Evolutionary conservation across 495 filamentous ascomycete genomes (phyloP).

Genomic region (Aspergillus conjunctus): DNA sequence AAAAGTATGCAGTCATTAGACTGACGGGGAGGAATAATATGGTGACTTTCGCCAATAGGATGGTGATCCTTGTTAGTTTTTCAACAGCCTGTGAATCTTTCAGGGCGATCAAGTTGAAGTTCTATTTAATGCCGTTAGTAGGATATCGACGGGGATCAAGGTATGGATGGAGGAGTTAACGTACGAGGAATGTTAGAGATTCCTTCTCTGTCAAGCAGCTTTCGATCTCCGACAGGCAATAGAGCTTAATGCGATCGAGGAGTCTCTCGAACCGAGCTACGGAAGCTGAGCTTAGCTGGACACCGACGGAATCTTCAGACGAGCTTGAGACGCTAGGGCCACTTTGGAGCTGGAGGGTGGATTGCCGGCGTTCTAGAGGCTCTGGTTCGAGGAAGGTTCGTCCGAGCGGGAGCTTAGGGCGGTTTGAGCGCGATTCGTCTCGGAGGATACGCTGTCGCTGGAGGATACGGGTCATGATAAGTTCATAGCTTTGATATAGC

Average conservation of each 20-base stretch:
- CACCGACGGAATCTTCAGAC: slow-evolving; percentile 50
- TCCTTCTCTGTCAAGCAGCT: slow-evolving; percentile 79
- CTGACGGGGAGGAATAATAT: slow-evolving; percentile 85
- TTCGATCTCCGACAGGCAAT: slow-evolving; percentile 79
- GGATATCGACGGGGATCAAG: no score
- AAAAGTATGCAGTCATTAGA: slow-evolving; percentile 85
- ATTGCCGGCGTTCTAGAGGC: slow-evolving; percentile 31
- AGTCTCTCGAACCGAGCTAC: slow-evolving; percentile 75
- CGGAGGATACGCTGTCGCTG: slow-evolving; percentile 52
- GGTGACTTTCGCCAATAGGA: slow-evolving; percentile 79
- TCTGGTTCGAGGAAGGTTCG: slow-evolving; percentile 36
- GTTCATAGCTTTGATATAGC: slow-evolving; percentile 76
- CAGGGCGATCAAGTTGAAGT: slow-evolving; percentile 86
- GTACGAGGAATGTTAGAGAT: slow-evolving; percentile 68
- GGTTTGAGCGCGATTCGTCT: slow-evolving; percentile 36
- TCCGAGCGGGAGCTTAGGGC: slow-evolving; percentile 26
- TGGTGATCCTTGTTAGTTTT: slow-evolving; percentile 75
- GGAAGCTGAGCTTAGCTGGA: slow-evolving; percentile 63
- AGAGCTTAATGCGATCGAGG: slow-evolving; percentile 72
- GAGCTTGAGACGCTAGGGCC: slow-evolving; percentile 23
- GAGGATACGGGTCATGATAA: slow-evolving; percentile 73
- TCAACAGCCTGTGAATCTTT: slow-evolving; percentile 81
- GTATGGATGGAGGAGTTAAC: no score
- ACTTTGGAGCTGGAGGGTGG: slow-evolving; percentile 26
- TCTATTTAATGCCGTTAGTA: slow-evolving; percentile 49